Evolutionary conservation across 2,329 filamentous ascomycete species (phyloP).

Genomic region (Colletotrichum falcatum): DNA sequence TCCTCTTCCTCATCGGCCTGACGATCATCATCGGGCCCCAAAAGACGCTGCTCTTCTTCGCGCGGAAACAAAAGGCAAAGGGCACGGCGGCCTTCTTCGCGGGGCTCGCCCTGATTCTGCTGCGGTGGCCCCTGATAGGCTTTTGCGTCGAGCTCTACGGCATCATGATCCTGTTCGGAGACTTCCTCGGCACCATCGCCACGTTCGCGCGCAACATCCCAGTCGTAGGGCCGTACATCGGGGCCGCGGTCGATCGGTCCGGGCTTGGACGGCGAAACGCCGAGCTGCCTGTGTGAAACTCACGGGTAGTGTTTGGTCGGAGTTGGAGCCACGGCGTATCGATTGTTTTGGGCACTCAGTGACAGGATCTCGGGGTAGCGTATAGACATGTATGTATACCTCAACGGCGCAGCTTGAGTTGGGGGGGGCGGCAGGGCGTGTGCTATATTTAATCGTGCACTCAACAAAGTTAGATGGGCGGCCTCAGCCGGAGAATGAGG

Average conservation of each 20-base stretch:
- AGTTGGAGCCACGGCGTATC: constrained; percentile 6
- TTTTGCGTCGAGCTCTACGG: constrained; percentile 94
- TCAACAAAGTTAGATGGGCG: background rate
- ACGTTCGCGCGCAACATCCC: constrained; percentile 88
- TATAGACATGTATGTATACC: constrained; percentile 39
- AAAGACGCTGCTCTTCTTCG: constrained; percentile 95
- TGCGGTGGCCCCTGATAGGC: constrained; percentile 91
- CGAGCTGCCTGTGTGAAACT: constrained; percentile 78
- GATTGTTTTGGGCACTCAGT: constrained; percentile 32
- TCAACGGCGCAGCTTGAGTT: constrained; percentile 40
- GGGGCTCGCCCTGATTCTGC: constrained; percentile 85
- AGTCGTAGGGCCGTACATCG: constrained; percentile 88
- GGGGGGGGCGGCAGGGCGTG: constrained; percentile 10
- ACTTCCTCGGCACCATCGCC: constrained; percentile 93
- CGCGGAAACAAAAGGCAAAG: constrained; percentile 90
- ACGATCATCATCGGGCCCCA: constrained; percentile 94
- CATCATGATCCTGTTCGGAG: constrained; percentile 92
- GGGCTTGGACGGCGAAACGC: constrained; percentile 78
- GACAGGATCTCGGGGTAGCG: constrained; percentile 3
- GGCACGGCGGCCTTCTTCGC: constrained; percentile 89
- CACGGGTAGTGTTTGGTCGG: background rate
- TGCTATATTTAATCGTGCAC: constrained; percentile 9
- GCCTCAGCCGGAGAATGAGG: background rate
- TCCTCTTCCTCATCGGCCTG: constrained; percentile 96
- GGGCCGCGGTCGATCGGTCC: constrained; percentile 76